Evolutionary conservation across 148 eudicot genomes (phyloP), one percentile per base, ranked within the genome.

Genomic region (Hydrangea macrophylla): DNA sequence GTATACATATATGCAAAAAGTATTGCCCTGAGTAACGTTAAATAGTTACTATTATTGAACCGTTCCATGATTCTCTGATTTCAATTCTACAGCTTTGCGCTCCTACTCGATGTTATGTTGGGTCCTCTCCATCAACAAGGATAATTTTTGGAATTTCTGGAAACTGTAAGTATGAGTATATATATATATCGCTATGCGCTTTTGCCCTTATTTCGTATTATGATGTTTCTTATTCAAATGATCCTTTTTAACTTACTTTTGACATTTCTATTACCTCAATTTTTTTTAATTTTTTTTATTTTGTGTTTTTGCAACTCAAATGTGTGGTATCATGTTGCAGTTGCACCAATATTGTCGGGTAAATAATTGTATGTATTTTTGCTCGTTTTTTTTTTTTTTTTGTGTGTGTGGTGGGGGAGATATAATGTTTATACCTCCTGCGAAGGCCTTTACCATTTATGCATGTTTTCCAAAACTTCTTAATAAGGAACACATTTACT

Each of bases 141-240:
- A 45, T 66, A 54, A 30, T 53, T 67, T 39, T 35, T 17, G 74
- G 81, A 69, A 58, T 33, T 32, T 58, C 77, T 11, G 37, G 55
- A 20, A 66, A 65, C 22, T 81, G 96, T 89, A 80, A 84, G 92
- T 67, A 60, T 39, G 20, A n/a, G n/a, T n/a, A n/a, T n/a, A n/a
- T n/a, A n/a, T n/a, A n/a, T n/a, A n/a, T n/a, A n/a, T n/a, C n/a
- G n/a, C n/a, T n/a, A n/a, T n/a, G n/a, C n/a, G n/a, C n/a, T n/a
- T n/a, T n/a, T n/a, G n/a, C n/a, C n/a, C n/a, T n/a, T 2, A 9
- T 31, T 39, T 60, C 45, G 3, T 45, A 37, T 45, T 24, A 22
- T 57, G 2, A 57, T 40, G n/a, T 17, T 7, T 9, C 30, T 61
- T 20, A 11, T 61, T 39, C 48, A 5, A 58, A 18, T 7, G 17